Base-by-base conservation (phyloP, 352 stramenopile species). In the Thalassiosira livingstoniorum region DNA sequence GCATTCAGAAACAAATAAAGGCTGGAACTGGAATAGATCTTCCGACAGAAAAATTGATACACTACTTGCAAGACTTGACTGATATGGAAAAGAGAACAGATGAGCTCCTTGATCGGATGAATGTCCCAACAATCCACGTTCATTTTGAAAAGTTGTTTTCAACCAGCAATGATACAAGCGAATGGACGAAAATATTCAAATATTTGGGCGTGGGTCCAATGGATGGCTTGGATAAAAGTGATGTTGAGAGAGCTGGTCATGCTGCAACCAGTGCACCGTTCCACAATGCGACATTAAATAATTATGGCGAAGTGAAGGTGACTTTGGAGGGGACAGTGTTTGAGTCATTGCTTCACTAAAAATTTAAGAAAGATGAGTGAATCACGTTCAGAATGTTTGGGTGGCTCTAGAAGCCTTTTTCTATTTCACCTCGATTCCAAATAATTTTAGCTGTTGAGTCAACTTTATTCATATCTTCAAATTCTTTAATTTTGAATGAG, bases 121-220 rank as follows among this genome's bases (percentile, higher is more conserved):
- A 70, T 29, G 66, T 82, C n/a, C 66, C 65, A 63, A 53, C 43
- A 67, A 78, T 82, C 37, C n/a, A 51, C 13, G 45, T 71, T 5
- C 78, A 65, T 31, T 82, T 73, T 66, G 75, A 82, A 53, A 76
- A 67, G 53, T 68, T 82, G 32, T 82, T 77, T 53, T 35, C 43
- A 23, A 37, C 27, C 31, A 45, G 62, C 29, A 37, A 65, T 4
- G 75, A 78, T 78, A 64, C 45, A n/a, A 63, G 25, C n/a, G 75
- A 82, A 78, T 82, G 75, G 75, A 47, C 27, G 34, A 63, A 42
- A 61, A 57, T 78, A 58, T 82, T 82, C 61, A 18, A 60, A 1
- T 78, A 61, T 54, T 62, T 82, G 42, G 65, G 75, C 18, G 57
- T 64, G 10, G 75, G 75, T 7, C 75, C 75, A 53, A 45, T 10